Percentiles rank a stretch among this genome's conserved stretches.
Conservation (phyloP, 2,329 filamentous ascomycete genomes). For the Fusarium sp. region DNA sequence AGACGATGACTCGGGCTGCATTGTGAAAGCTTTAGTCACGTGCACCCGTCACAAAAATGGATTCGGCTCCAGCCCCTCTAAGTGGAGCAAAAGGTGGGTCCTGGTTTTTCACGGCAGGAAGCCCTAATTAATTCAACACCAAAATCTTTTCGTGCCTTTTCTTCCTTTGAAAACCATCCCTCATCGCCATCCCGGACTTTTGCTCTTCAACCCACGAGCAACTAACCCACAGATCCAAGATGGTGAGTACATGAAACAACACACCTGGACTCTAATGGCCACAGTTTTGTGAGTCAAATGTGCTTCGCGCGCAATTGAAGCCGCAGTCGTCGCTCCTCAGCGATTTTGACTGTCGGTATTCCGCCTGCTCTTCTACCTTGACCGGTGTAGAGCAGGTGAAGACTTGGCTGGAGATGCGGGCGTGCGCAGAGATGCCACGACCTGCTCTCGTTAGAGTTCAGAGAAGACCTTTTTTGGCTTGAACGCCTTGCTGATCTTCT, state of each 20-base stretch:
- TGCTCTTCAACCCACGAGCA: slow-evolving; percentile 51
- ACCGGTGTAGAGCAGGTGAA: slow-evolving; percentile 58
- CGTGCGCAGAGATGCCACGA: slow-evolving; percentile 66
- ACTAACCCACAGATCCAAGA: slow-evolving; percentile 54
- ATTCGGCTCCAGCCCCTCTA: slow-evolving; percentile 12
- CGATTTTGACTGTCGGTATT: slow-evolving; percentile 47
- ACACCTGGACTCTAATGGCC: slow-evolving; percentile 53
- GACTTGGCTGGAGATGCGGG: slow-evolving; percentile 73
- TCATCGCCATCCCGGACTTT: slow-evolving; percentile 47
- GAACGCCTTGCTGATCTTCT: slow-evolving; percentile 95
- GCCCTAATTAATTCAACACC: slow-evolving; percentile 55
- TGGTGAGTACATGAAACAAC: slow-evolving; percentile 53
- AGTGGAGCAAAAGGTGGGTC: slow-evolving; percentile 34
- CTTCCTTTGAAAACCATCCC: slow-evolving; percentile 45
- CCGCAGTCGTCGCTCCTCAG: slow-evolving; percentile 43
- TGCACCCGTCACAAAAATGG: slow-evolving; percentile 3
- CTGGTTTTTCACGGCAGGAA: slow-evolving; percentile 30
- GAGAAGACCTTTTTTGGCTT: slow-evolving; percentile 81
- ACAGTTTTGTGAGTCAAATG: slow-evolving; percentile 52
- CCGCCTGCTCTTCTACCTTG: slow-evolving; percentile 46
- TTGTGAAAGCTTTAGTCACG: slow-evolving; percentile 32
- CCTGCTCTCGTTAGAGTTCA: slow-evolving; percentile 89
- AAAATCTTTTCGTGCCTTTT: slow-evolving; percentile 39
- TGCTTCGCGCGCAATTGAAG: slow-evolving; percentile 49
- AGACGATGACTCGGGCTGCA: slow-evolving; percentile 12